These are phyloP conservation scores for Pseudogymnoascus sp. DNA, from an alignment of 2,329 filamentous ascomycete species.

Conservation along the genomic window DNA sequence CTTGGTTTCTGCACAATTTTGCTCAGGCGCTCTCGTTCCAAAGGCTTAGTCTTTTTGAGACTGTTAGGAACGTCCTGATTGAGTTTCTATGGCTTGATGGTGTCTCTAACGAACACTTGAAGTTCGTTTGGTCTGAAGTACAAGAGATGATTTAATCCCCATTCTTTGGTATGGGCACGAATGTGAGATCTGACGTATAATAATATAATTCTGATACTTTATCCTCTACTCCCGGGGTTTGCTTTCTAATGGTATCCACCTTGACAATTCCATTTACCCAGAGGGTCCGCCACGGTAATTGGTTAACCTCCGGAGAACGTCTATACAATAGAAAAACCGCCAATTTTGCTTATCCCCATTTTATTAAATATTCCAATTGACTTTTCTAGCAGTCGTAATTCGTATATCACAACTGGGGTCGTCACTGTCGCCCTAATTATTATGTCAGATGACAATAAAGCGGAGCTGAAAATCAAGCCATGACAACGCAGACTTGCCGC, in stretches of 20 bases:
- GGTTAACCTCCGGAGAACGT: background rate
- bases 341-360: background rate
- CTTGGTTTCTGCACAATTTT: conserved; percentile 6
- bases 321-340: background rate
- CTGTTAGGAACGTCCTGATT: background rate
- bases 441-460: background rate
- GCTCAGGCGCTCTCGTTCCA: background rate
- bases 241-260: background rate
- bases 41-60: background rate
- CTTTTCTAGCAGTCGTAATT: background rate
- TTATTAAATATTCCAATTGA: background rate
- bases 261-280: background rate
- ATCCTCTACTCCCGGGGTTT: background rate
- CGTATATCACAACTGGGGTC: background rate
- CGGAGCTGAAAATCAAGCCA: background rate
- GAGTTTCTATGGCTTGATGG: conserved; percentile 10
- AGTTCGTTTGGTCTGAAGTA: background rate
- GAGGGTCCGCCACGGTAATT: background rate
- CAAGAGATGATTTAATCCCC: background rate
- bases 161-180: background rate
- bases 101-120: background rate
- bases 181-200: background rate
- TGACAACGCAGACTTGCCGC: background rate
- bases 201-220: background rate
- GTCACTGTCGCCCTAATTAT: background rate